A percentile compares a stretch with the other conserved stretches of the same genome.
These are phyloP conservation scores for Lipomyces yamadae DNA, from an alignment of 805 yeast species.

Conservation along the genomic window DNA sequence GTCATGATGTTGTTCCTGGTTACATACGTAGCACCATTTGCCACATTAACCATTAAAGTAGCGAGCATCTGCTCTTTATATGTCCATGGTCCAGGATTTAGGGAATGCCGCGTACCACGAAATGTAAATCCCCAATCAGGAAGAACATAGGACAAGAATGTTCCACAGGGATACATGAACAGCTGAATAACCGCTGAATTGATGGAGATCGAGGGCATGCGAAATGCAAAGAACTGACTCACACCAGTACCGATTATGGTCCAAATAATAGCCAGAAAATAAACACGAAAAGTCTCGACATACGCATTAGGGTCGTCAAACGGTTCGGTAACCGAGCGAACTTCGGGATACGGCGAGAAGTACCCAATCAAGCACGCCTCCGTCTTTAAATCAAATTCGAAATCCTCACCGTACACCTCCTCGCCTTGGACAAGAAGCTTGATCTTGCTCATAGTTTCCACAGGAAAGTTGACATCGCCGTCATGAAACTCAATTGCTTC, in stretches of 20 bases:
- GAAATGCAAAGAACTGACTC: constrained; percentile 56
- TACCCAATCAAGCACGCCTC: constrained; percentile 47
- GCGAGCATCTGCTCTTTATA: constrained; percentile 70
- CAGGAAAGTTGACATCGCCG: constrained; percentile 28
- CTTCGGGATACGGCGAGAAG: constrained; percentile 67
- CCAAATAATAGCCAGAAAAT: constrained; percentile 48
- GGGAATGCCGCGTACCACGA: constrained; percentile 43
- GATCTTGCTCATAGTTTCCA: constrained; percentile 15
- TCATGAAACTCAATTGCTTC: constrained; percentile 15
- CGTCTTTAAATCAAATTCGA: constrained; percentile 31
- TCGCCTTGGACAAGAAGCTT: constrained; percentile 17
- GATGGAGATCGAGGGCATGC: constrained; percentile 59
- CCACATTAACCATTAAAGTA: constrained; percentile 47
- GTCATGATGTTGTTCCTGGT: constrained; percentile 45
- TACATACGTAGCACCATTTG: constrained; percentile 27
- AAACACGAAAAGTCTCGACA: constrained; percentile 26
- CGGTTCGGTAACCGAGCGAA: constrained; percentile 56
- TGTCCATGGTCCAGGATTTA: constrained; percentile 69
- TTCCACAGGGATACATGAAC: constrained; percentile 65
- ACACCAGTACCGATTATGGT: constrained; percentile 38
- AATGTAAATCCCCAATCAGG: constrained; percentile 55
- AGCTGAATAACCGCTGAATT: constrained; percentile 61
- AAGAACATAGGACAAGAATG: constrained; percentile 54
- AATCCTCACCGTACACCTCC: neutral
- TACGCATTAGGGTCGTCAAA: constrained; percentile 10